Percentiles rank a stretch among this genome's conserved stretches.
Evolutionary conservation across 129 eudicot genomes (phyloP).

Genomic region (Heracleum sosnowskyi): DNA sequence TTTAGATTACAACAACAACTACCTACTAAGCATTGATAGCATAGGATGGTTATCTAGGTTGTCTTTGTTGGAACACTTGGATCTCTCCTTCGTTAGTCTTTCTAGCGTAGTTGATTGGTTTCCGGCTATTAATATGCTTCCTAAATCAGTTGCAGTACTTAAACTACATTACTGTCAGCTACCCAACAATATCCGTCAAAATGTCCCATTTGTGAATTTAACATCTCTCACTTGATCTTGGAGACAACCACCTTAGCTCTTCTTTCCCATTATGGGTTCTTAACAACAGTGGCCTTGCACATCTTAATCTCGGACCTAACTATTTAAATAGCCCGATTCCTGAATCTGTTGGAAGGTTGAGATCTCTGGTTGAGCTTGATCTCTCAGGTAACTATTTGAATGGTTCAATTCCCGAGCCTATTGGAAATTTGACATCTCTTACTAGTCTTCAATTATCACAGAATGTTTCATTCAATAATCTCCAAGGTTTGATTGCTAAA

Average conservation of each 20-base stretch:
- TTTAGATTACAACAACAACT: no score
- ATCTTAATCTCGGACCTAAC: not conserved
- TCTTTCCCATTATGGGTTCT: not conserved
- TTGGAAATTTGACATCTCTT: constrained; percentile 15
- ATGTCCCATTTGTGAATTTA: not conserved
- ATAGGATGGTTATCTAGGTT: no score
- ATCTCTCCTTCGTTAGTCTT: no score
- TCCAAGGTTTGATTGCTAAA: no score
- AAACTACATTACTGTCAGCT: not conserved
- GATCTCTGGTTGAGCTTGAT: not conserved
- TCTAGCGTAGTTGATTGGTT: no score
- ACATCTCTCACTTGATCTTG: constrained; percentile 1
- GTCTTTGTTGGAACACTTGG: no score
- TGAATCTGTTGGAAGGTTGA: not conserved
- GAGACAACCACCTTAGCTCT: not conserved
- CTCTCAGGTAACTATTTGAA: not conserved
- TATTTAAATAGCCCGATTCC: not conserved
- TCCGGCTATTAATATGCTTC: not conserved
- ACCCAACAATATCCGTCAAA: not conserved
- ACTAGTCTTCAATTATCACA: no score
- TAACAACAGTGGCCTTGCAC: not conserved
- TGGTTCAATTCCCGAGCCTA: not conserved
- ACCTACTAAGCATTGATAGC: no score
- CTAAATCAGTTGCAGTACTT: not conserved
- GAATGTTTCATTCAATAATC: not conserved